Evolutionary conservation across 441 rosid genomes (phyloP), one percentile per base, ranked within the genome.

Genomic region (Populus tomentosa): DNA sequence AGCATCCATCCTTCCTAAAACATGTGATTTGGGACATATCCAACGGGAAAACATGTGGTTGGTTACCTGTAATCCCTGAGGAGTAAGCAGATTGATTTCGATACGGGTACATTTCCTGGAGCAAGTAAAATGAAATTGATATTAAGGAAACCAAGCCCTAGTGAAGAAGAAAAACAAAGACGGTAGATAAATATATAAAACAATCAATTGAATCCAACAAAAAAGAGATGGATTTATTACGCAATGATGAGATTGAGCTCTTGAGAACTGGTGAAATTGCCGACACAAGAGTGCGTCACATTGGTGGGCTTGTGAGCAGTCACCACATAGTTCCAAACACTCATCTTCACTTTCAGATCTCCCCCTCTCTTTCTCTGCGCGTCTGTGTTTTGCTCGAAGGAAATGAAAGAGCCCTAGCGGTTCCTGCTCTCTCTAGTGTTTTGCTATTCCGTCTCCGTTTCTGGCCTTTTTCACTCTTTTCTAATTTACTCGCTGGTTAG

Each of bases 291-390:
- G 84, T 96, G 97, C 63, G 97, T 90, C 67, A 92, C 98, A 84
- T 92, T 92, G 59, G 98, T 96, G 67, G 99, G 99, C 84, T 96
- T 96, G 86, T 96, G 99, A 75, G 99, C 99, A 80, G 99, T 92
- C 1, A 96, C 99, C 66, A 91, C 99, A 86, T 96, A 94, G 88
- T 96, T 96, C 98, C 98, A 94, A 68, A 89, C 67, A 76, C 97
- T 96, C 98, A 94, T 95, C 80, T 79, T 79, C 36, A 7, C 35
- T 59, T 7, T 3, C 30, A 21, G 10, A 32, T 61, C n/a, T 18
- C 10, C 21, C 59, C 32, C 66, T 65, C 50, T 38, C 24, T 70
- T 61, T 64, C 35, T 72, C 21, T 21, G 6, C 36, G n/a, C 6
- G 10, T 59, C 73, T 14, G 7, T 33, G 24, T 3, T 14, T 32